These are phyloP conservation scores for Alternaria sp. DNA, from an alignment of 2,329 filamentous ascomycete species.

Conservation along the genomic window DNA sequence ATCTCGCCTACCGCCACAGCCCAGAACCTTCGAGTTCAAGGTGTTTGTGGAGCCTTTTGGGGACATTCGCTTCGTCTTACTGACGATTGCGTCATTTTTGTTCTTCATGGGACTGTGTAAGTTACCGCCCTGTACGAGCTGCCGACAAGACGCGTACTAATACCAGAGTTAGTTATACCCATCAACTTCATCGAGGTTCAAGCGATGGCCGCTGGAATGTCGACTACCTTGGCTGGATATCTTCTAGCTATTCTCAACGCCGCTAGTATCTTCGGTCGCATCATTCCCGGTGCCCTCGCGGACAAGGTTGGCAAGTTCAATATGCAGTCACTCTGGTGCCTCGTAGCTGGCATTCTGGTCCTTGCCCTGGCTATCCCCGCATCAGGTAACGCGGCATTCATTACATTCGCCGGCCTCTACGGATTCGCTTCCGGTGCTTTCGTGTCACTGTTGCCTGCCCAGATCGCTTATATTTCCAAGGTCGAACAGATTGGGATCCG, in stretches of 20 bases:
- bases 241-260: conserved; percentile 60
- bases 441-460: conserved; percentile 55
- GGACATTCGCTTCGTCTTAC: conserved; percentile 54
- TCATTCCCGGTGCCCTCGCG: conserved; percentile 60
- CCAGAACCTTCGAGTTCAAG: conserved; percentile 38
- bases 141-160: neutral
- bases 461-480: conserved; percentile 51
- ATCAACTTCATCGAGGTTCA: conserved; percentile 56
- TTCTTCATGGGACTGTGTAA: conserved; percentile 65
- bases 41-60: conserved; percentile 43
- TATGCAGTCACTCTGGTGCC: conserved; percentile 40
- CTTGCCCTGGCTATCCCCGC: conserved; percentile 58
- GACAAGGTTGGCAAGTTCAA: conserved; percentile 64
- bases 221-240: conserved; percentile 56
- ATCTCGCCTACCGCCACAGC: conserved; percentile 55
- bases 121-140: neutral
- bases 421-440: conserved; percentile 61
- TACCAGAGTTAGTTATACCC: conserved; percentile 52
- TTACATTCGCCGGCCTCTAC: conserved; percentile 56
- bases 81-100: conserved; percentile 59
- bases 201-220: conserved; percentile 58
- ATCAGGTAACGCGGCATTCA: conserved; percentile 51
- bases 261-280: conserved; percentile 60
- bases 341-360: conserved; percentile 51
- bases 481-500: conserved; percentile 63